Base-by-base conservation (phyloP, 352 stramenopile genomes). In the Plasmopara muralis region DNA sequence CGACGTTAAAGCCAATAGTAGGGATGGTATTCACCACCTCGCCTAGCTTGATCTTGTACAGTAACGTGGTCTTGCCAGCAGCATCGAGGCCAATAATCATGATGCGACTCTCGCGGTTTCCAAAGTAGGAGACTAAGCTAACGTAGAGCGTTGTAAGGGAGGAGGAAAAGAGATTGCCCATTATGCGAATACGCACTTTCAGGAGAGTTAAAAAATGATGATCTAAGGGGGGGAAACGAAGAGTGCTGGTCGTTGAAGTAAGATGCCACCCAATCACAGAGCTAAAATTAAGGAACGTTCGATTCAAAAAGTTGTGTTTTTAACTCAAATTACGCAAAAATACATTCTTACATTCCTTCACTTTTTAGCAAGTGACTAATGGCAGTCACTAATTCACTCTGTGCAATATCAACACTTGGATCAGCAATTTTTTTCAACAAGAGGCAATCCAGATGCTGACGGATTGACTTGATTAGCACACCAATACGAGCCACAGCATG, bases 11-110 rank as follows among this genome's bases (percentile, higher is more conserved):
- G 14, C 84, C 82, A 37, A 96, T 78, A n/a, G 87, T 96, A 14
- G 82, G 72, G 46, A 89, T 80, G 40, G 82, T 89, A 3, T 66
- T 77, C 18, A 93, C 53, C 5, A 73, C 16, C 44, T 90, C 75
- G 9, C 75, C 79, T 20, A 95, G 62, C 55, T 95, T 89, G 53
- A 95, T 75, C 50, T 83, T 78, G 72, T 95, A 90, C 9, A 98
- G 81, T 57, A 98, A 94, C 30, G 95, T 98, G 1, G 95, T 99
- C 77, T 99, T 99, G 66, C 94, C 95, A 16, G 93, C 95, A 18
- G 87, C 91, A 70, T 98, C 95, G 10, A 97, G 76, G 0, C 87
- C 87, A n/a, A 96, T 77, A 71, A 98, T 97, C 45, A 98, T 57
- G 51, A 80, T 72, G 63, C 68, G 68, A 18, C 63, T 72, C 38